Evolutionary conservation across 768 basidiomycete species (phyloP).

Genomic region (Clathrus columnatus): DNA sequence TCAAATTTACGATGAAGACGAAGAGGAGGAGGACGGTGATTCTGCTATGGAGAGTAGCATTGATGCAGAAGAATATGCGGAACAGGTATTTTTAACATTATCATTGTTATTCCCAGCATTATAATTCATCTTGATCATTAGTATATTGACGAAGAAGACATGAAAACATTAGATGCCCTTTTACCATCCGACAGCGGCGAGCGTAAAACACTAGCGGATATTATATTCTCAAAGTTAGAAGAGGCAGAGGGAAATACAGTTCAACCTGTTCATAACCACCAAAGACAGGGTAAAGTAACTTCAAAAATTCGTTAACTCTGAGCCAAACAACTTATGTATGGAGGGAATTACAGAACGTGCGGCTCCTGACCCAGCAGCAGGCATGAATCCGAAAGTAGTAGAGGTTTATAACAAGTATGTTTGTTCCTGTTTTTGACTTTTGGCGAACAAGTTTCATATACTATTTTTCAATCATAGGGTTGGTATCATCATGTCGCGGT

Average conservation of each 20-base stretch:
- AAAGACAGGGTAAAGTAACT: constrained; percentile 23
- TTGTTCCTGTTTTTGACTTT: not conserved
- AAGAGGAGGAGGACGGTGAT: constrained; percentile 40
- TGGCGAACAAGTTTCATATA: too few relatives aligned
- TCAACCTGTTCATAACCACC: too few relatives aligned
- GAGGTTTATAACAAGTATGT: constrained; percentile 88
- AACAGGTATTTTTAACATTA: constrained; percentile 27
- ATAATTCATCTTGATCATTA: constrained; percentile 21
- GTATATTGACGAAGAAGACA: constrained; percentile 88
- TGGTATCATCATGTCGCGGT: constrained; percentile 74
- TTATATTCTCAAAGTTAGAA: constrained; percentile 93
- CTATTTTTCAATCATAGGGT: constrained; percentile 41
- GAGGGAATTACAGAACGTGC: constrained; percentile 24
- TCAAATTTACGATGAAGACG: constrained; percentile 44
- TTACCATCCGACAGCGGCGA: constrained; percentile 68
- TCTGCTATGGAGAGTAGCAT: constrained; percentile 7
- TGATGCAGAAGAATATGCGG: constrained; percentile 32
- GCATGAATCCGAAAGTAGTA: constrained; percentile 86
- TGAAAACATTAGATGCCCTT: constrained; percentile 75
- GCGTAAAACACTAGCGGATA: constrained; percentile 83
- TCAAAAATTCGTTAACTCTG: constrained; percentile 2
- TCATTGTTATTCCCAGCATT: not conserved
- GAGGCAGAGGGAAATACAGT: constrained; percentile 27
- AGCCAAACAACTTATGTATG: constrained; percentile 35
- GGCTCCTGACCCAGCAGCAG: constrained; percentile 67